Evolutionary conservation across 2,329 filamentous ascomycete genomes (phyloP).

Genomic region (Aspergillus viridinutans): DNA sequence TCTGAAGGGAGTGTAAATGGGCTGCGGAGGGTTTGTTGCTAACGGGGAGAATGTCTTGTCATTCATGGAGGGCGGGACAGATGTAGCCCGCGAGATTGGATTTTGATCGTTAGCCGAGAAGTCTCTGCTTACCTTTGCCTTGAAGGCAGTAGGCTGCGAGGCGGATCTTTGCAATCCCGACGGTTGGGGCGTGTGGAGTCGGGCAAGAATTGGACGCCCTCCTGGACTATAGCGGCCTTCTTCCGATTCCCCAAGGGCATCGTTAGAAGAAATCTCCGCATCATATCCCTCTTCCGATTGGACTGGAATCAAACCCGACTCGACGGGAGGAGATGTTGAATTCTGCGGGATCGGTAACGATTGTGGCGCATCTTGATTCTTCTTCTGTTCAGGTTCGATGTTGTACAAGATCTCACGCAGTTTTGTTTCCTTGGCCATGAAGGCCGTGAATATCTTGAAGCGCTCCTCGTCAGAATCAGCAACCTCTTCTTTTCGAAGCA

Average conservation of each 20-base stretch:
- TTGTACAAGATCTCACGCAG: conserved; percentile 47
- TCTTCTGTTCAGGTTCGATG: conserved; percentile 40
- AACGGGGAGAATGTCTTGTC: conserved; percentile 24
- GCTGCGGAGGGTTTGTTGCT: conserved; percentile 34
- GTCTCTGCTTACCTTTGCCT: background rate
- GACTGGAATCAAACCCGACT: conserved; percentile 34
- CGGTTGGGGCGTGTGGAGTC: conserved; percentile 17
- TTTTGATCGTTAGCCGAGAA: background rate
- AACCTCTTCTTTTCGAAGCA: conserved; percentile 51
- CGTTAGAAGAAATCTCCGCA: background rate
- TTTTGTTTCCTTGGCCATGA: conserved; percentile 46
- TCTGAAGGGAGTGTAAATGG: conserved; percentile 44
- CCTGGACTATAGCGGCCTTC: conserved; percentile 50
- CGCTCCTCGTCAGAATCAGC: conserved; percentile 49
- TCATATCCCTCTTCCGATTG: conserved; percentile 19
- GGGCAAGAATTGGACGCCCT: conserved; percentile 46
- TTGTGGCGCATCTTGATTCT: conserved; percentile 10
- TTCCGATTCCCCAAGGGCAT: conserved; percentile 16
- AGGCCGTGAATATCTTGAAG: conserved; percentile 50
- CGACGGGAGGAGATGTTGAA: conserved; percentile 12
- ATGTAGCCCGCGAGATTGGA: conserved; percentile 18
- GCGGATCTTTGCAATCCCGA: conserved; percentile 22
- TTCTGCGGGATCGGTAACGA: conserved; percentile 8
- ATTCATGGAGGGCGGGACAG: conserved; percentile 22
- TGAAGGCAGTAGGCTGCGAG: conserved; percentile 19